Conservation (phyloP, 2,329 filamentous ascomycete genomes). For the Aspergillus fumigatus region DNA sequence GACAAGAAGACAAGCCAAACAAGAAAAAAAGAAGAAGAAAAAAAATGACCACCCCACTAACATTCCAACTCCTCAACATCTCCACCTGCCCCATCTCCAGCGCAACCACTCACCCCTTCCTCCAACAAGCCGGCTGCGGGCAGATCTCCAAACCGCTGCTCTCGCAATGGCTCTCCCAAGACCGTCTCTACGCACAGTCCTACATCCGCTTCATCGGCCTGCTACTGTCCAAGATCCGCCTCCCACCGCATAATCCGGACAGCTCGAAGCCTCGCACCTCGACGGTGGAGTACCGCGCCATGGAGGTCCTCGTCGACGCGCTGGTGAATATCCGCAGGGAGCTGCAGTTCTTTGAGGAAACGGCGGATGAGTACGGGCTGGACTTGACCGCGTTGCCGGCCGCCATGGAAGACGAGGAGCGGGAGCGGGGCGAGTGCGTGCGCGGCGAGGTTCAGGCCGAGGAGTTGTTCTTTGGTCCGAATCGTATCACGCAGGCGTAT, state of each 20-base stretch:
- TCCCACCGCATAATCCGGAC: conserved; percentile 39
- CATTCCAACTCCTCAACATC: conserved; percentile 52
- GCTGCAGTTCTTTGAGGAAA: conserved; percentile 63
- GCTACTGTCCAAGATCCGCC: conserved; percentile 58
- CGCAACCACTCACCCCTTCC: conserved; percentile 64
- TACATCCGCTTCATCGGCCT: conserved; percentile 64
- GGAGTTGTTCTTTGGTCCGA: conserved; percentile 20
- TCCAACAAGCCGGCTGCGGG: conserved; percentile 60
- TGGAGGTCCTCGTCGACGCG: conserved; percentile 60
- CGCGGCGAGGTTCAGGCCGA: not conserved
- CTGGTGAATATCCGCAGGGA: conserved; percentile 64
- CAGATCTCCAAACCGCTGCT: conserved; percentile 53
- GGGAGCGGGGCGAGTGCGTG: conserved; percentile 25
- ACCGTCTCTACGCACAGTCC: conserved; percentile 65
- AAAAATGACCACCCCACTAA: conserved; percentile 45
- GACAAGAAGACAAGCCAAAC: not conserved
- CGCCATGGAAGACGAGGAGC: not conserved
- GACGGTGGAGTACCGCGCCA: conserved; percentile 50
- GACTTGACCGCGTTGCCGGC: conserved; percentile 42
- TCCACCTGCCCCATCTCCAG: conserved; percentile 45
- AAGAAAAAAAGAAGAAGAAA: not conserved
- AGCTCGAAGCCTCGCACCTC: conserved; percentile 22
- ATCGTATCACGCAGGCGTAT: conserved; percentile 50
- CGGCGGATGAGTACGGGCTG: conserved; percentile 57
- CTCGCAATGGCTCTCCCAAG: conserved; percentile 66